Evolutionary conservation across 129 eudicot genomes (phyloP).

Genomic region (Artemisia tridentata): DNA sequence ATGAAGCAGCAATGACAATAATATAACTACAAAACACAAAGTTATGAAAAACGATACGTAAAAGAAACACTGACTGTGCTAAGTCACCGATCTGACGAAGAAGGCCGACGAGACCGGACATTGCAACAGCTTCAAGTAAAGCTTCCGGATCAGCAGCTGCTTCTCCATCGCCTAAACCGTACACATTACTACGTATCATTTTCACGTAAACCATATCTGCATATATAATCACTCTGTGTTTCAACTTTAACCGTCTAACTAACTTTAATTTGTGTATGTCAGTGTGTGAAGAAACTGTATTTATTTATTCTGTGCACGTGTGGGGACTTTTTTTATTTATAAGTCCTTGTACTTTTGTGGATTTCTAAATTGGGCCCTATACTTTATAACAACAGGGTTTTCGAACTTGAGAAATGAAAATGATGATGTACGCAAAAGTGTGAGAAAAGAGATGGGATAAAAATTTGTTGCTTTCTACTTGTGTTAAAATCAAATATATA

Average conservation of each 20-base stretch:
- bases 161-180: conserved; percentile 81
- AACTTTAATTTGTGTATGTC: neutral
- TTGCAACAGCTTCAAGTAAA: conserved; percentile 89
- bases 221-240: neutral
- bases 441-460: no score
- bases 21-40: neutral
- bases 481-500: no score
- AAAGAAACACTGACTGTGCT: conserved; percentile 60
- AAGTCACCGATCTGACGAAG: conserved; percentile 98
- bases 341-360: neutral
- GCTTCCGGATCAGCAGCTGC: conserved; percentile 94
- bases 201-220: conserved; percentile 11
- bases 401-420: no score
- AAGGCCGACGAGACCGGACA: conserved; percentile 94
- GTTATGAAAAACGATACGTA: neutral
- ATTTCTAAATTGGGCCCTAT: neutral
- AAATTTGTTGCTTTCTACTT: no score
- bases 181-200: conserved; percentile 81
- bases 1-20: neutral
- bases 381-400: no score
- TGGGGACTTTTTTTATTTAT: neutral
- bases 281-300: conserved; percentile 16
- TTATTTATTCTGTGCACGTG: neutral
- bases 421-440: no score
- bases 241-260: neutral